A percentile compares a stretch with the other conserved stretches of the same genome.
Conservation (phyloP, 1,284 basidiomycete genomes). For the Marasmius oreades region DNA sequence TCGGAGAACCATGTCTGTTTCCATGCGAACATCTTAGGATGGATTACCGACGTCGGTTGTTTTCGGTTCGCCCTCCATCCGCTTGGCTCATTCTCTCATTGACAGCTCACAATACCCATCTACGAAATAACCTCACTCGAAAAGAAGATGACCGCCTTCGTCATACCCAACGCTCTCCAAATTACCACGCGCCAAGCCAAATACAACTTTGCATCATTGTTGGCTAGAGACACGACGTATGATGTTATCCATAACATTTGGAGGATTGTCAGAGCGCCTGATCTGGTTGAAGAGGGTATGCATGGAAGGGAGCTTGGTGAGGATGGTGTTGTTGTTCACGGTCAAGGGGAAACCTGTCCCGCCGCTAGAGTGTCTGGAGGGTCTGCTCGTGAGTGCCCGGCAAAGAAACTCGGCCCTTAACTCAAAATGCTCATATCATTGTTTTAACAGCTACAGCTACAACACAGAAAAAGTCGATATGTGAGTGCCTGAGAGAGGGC, state of each 20-base stretch:
- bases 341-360: not conserved
- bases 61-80: not conserved
- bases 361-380: not conserved
- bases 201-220: slow-evolving; percentile 95
- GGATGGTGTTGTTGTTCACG: slow-evolving; percentile 10
- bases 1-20: slow-evolving; percentile 99
- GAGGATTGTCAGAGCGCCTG: slow-evolving; percentile 84
- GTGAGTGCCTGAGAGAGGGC: slow-evolving; percentile 71
- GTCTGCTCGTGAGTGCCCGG: not conserved
- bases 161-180: slow-evolving; percentile 97
- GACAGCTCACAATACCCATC: slow-evolving; percentile 87
- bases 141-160: slow-evolving; percentile 98
- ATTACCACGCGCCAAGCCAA: slow-evolving; percentile 80
- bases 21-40: slow-evolving; percentile 98
- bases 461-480: slow-evolving; percentile 56
- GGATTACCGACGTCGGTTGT: slow-evolving; percentile 87
- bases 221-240: slow-evolving; percentile 93
- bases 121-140: slow-evolving; percentile 88
- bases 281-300: slow-evolving; percentile 27
- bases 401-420: not conserved
- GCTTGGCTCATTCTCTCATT: slow-evolving; percentile 3
- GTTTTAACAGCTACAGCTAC: not conserved
- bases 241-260: slow-evolving; percentile 97
- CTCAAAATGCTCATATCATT: not conserved
- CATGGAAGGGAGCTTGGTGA: not conserved